Evolutionary conservation across 2,329 filamentous ascomycete genomes (phyloP).

Genomic region (Aureobasidium zeae): DNA sequence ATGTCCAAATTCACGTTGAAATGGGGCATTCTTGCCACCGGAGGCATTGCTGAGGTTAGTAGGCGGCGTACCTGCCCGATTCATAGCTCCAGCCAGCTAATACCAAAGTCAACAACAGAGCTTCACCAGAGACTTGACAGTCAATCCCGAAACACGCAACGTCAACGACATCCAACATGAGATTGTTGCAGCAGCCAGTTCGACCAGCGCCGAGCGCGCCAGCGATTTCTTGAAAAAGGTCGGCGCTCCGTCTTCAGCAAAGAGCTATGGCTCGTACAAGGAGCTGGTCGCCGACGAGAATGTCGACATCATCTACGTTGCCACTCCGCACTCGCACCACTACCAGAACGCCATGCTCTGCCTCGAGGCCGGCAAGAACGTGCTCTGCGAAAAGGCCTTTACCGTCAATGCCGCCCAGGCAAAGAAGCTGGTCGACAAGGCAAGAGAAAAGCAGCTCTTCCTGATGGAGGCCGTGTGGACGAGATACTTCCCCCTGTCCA

Average conservation of each 20-base stretch:
- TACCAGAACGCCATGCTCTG: conserved; percentile 86
- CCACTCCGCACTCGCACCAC: conserved; percentile 85
- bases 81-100: too few relatives aligned
- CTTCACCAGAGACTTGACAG: conserved; percentile 68
- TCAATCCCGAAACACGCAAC: conserved; percentile 59
- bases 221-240: conserved; percentile 63
- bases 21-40: conserved; percentile 42
- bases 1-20: conserved; percentile 18
- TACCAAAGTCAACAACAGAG: conserved; percentile 20
- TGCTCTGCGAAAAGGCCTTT: conserved; percentile 85
- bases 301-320: conserved; percentile 80
- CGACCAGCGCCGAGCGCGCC: conserved; percentile 60
- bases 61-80: too few relatives aligned
- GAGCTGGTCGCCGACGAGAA: conserved; percentile 70
- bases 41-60: conserved; percentile 34
- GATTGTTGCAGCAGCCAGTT: conserved; percentile 72
- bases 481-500: conserved; percentile 74
- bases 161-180: conserved; percentile 67
- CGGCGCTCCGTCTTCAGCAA: conserved; percentile 57
- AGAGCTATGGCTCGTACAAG: conserved; percentile 70
- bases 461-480: conserved; percentile 83
- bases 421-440: conserved; percentile 60
- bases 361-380: conserved; percentile 73
- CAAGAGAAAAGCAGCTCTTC: conserved; percentile 60
- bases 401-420: conserved; percentile 75